A percentile compares a stretch with the other conserved stretches of the same genome.
Conservation (phyloP, 2,329 filamentous ascomycete genomes). For the Cladosporium colombiae region DNA sequence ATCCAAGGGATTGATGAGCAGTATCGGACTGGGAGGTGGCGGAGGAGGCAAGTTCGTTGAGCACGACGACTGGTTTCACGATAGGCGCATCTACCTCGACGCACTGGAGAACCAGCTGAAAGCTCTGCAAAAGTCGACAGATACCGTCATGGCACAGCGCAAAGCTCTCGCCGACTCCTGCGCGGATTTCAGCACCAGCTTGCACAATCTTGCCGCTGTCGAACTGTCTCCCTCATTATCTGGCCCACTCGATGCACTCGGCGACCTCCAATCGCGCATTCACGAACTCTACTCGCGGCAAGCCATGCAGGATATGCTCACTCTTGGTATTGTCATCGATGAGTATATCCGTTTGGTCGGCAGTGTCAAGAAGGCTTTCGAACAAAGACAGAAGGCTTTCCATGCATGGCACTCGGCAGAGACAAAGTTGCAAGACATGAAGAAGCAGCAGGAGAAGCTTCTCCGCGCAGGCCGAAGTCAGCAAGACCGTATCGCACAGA, state of each 20-base stretch:
- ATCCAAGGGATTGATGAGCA: conserved; percentile 90
- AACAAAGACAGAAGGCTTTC: conserved; percentile 91
- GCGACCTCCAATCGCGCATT: conserved; percentile 90
- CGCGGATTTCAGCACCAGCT: conserved; percentile 85
- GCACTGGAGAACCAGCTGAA: conserved; percentile 90
- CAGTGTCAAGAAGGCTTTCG: conserved; percentile 89
- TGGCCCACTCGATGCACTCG: conserved; percentile 84
- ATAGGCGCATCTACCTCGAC: conserved; percentile 91
- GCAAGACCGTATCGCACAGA: conserved; percentile 90
- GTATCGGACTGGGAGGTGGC: conserved; percentile 70
- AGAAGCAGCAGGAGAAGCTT: conserved; percentile 88
- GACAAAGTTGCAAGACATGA: conserved; percentile 85
- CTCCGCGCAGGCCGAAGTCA: conserved; percentile 91
- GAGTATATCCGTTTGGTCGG: conserved; percentile 97
- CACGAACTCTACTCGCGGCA: conserved; percentile 94
- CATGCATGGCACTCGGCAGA: conserved; percentile 93
- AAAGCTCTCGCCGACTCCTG: conserved; percentile 93
- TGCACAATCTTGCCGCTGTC: conserved; percentile 90
- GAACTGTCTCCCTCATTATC: conserved; percentile 89
- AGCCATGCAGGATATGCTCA: conserved; percentile 94
- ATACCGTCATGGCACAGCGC: conserved; percentile 86
- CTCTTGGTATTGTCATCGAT: conserved; percentile 94
- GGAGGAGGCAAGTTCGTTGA: conserved; percentile 87
- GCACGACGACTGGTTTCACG: conserved; percentile 99
- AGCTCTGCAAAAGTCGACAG: conserved; percentile 87